Evolutionary conservation across 1,139 yeast genomes (phyloP).

Genomic region (Yarrowia galli): DNA sequence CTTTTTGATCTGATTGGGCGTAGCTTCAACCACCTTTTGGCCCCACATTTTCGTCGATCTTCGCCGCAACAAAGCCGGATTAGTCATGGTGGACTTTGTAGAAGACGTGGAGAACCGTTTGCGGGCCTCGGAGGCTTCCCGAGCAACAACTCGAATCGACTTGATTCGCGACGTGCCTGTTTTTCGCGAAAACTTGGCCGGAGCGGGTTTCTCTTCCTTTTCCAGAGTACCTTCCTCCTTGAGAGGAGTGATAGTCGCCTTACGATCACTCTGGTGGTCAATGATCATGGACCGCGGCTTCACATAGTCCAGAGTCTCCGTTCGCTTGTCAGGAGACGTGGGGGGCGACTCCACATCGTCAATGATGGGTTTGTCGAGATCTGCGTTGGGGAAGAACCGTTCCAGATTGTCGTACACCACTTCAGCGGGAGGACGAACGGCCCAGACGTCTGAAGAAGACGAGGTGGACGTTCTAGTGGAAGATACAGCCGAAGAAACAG

Average conservation of each 20-base stretch:
- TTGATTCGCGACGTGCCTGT: slow-evolving; percentile 62
- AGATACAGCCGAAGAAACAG: slow-evolving; percentile 48
- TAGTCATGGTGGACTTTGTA: slow-evolving; percentile 41
- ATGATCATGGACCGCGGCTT: slow-evolving; percentile 25
- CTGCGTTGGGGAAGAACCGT: slow-evolving; percentile 89
- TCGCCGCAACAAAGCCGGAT: slow-evolving; percentile 60
- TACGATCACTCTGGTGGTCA: slow-evolving; percentile 3
- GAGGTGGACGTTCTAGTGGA: slow-evolving; percentile 47
- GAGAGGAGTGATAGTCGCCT: slow-evolving; percentile 20
- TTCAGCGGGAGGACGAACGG: slow-evolving; percentile 93
- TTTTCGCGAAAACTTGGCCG: slow-evolving; percentile 26
- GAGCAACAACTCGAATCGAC: slow-evolving; percentile 89
- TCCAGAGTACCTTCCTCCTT: slow-evolving; percentile 13
- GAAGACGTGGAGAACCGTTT: slow-evolving; percentile 51
- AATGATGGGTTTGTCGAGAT: slow-evolving; percentile 89
- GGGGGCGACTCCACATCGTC: slow-evolving; percentile 71
- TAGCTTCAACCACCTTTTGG: slow-evolving; percentile 87
- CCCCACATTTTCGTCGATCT: slow-evolving; percentile 98
- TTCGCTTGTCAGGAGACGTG: slow-evolving; percentile 55
- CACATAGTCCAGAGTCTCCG: slow-evolving; percentile 36
- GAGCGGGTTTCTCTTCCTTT: not conserved
- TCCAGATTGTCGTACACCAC: slow-evolving; percentile 91
- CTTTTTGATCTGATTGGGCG: slow-evolving; percentile 68
- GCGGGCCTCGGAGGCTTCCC: slow-evolving; percentile 79
- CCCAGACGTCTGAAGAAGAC: slow-evolving; percentile 49